Evolutionary conservation across 2,329 filamentous ascomycete species (phyloP).

Genomic region (Sarocladium strictum): DNA sequence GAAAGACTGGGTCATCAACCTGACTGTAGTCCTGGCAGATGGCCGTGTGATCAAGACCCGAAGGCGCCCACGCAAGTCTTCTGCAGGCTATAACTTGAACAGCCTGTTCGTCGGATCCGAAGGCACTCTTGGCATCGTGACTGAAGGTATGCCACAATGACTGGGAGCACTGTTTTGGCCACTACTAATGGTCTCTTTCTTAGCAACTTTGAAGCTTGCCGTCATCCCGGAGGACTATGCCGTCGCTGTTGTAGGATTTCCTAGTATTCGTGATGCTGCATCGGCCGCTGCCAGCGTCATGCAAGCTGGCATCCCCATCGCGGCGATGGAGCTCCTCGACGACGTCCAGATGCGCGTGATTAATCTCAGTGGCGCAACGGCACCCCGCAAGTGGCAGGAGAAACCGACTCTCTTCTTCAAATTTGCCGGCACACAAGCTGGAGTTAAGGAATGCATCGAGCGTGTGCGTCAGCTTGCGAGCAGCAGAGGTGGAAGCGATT

Average conservation of each 20-base stretch:
- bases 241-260: conserved; percentile 76
- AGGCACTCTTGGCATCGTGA: conserved; percentile 75
- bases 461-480: conserved; percentile 64
- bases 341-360: conserved; percentile 82
- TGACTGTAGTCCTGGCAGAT: conserved; percentile 75
- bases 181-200: neutral
- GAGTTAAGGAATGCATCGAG: conserved; percentile 72
- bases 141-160: conserved; percentile 46
- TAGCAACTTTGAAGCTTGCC: conserved; percentile 70
- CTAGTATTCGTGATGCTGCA: conserved; percentile 69
- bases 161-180: neutral
- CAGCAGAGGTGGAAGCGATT: conserved; percentile 56
- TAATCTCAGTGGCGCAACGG: conserved; percentile 66
- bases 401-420: conserved; percentile 78
- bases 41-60: conserved; percentile 75
- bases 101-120: conserved; percentile 75
- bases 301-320: conserved; percentile 66
- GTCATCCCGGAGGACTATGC: conserved; percentile 70
- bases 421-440: conserved; percentile 71
- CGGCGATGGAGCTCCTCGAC: conserved; percentile 82
- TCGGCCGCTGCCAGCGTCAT: conserved; percentile 70
- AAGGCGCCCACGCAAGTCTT: conserved; percentile 70
- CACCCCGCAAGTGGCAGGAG: conserved; percentile 66
- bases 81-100: conserved; percentile 79
- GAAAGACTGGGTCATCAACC: conserved; percentile 82